Conservation (phyloP, 495 filamentous ascomycete genomes). For the Oleoguttula mirabilis region DNA sequence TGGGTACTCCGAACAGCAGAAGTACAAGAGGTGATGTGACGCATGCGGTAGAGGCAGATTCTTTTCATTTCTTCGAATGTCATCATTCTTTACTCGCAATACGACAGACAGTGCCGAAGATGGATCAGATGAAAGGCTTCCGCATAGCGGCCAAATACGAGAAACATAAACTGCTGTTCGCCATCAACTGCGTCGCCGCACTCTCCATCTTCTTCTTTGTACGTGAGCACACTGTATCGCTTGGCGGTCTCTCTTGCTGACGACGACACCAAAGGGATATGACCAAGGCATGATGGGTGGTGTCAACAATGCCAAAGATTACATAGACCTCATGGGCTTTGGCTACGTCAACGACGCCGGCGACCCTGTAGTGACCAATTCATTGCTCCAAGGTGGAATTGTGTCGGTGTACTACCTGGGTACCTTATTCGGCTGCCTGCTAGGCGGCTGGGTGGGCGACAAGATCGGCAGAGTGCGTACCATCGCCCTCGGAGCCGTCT, state of each 20-base stretch:
- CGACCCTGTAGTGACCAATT: slow-evolving; percentile 44
- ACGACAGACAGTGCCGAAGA: too few relatives aligned
- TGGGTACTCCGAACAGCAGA: too few relatives aligned
- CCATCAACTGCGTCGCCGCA: slow-evolving; percentile 52
- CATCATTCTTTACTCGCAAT: too few relatives aligned
- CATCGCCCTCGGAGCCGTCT: slow-evolving; percentile 39
- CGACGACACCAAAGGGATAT: slow-evolving; percentile 29
- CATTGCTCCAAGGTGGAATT: slow-evolving; percentile 55
- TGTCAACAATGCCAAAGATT: slow-evolving; percentile 54
- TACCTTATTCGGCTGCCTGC: slow-evolving; percentile 51
- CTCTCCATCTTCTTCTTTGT: slow-evolving; percentile 51
- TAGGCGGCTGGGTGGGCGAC: slow-evolving; percentile 56
- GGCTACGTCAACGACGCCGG: slow-evolving; percentile 43
- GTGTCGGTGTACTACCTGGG: slow-evolving; percentile 57
- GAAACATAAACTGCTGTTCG: slow-evolving; percentile 51
- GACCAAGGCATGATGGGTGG: slow-evolving; percentile 59
- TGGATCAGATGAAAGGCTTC: slow-evolving; percentile 2
- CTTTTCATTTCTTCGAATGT: too few relatives aligned
- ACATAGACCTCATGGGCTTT: slow-evolving; percentile 54
- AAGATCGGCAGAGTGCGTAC: slow-evolving; percentile 51
- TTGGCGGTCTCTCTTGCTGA: too few relatives aligned
- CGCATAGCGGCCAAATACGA: slow-evolving; percentile 51
- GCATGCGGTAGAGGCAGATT: too few relatives aligned
- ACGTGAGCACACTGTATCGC: not conserved
- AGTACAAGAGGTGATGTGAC: too few relatives aligned